Evolutionary conservation across 768 basidiomycete genomes (phyloP).

Genomic region (Dioszegia hungarica): DNA sequence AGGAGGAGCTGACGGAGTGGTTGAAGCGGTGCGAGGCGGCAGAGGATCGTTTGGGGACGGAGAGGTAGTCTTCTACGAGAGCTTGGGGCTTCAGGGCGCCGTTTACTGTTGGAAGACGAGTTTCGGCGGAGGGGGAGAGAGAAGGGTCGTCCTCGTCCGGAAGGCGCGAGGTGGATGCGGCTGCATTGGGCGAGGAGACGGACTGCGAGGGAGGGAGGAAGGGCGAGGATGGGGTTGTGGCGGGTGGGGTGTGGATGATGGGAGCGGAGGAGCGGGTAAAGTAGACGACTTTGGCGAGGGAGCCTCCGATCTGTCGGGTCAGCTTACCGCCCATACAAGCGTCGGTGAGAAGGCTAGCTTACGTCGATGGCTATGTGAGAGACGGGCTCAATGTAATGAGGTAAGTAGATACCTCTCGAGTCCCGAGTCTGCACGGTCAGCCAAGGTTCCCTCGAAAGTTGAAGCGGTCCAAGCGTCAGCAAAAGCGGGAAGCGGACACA

Average conservation of each 20-base stretch:
- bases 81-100: conserved; percentile 44
- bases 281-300: conserved; percentile 95
- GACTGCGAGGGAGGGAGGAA: conserved; percentile 30
- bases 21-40: not conserved
- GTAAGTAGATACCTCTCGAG: conserved; percentile 93
- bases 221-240: conserved; percentile 23
- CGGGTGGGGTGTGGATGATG: conserved; percentile 27
- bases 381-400: conserved; percentile 94
- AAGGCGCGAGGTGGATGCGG: conserved; percentile 2
- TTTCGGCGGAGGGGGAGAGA: not conserved
- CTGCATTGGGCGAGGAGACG: conserved; percentile 10
- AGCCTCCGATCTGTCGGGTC: conserved; percentile 77
- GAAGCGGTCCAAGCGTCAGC: not conserved
- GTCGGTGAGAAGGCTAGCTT: conserved; percentile 50
- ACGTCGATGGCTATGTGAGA: conserved; percentile 98
- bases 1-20: not conserved
- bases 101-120: conserved; percentile 28
- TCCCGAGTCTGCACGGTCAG: conserved; percentile 55
- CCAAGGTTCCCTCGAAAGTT: not conserved
- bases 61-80: conserved; percentile 6
- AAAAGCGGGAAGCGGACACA: not conserved
- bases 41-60: not conserved
- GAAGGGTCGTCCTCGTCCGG: conserved; percentile 12
- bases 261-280: conserved; percentile 78
- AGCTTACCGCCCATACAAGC: too few species aligned